Evolutionary conservation across 352 stramenopile genomes (phyloP).

Genomic region (Saprolegnia diclina): DNA sequence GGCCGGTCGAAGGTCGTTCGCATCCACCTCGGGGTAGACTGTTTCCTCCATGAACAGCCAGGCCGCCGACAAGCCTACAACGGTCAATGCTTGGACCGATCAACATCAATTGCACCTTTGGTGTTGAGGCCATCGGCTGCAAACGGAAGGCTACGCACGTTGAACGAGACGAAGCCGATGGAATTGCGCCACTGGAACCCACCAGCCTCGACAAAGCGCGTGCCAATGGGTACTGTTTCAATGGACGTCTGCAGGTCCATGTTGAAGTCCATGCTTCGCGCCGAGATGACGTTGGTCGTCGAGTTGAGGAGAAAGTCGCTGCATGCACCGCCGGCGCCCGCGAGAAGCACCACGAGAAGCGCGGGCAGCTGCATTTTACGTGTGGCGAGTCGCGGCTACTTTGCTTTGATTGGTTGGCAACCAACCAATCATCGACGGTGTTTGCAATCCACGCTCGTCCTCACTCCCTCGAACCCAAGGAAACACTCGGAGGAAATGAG

Average conservation of each 20-base stretch:
- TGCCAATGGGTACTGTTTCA: constrained; percentile 43
- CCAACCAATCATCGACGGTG: no score
- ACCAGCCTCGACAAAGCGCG: constrained; percentile 40
- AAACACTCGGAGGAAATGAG: no score
- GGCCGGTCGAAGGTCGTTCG: constrained; percentile 32
- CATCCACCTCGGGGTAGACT: constrained; percentile 43
- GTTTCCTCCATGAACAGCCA: constrained; percentile 47
- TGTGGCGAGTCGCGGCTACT: no score
- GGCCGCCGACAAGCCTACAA: constrained; percentile 46
- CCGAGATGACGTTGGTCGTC: constrained; percentile 34
- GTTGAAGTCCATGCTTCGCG: constrained; percentile 52
- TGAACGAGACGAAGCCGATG: constrained; percentile 47
- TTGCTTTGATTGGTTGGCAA: no score
- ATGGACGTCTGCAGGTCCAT: constrained; percentile 39
- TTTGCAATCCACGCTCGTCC: no score
- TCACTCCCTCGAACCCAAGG: no score
- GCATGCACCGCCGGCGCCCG: constrained; percentile 27
- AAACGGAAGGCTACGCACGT: constrained; percentile 45
- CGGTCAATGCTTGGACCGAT: no score
- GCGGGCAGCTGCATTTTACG: no score
- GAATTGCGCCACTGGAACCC: constrained; percentile 38
- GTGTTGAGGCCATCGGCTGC: constrained; percentile 52
- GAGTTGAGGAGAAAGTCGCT: constrained; percentile 57
- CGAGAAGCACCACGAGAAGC: no score
- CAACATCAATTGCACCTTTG: constrained; percentile 27